Conservation (phyloP, 192 early-diverging fungal species). For the Umbelopsis ramanniana region DNA sequence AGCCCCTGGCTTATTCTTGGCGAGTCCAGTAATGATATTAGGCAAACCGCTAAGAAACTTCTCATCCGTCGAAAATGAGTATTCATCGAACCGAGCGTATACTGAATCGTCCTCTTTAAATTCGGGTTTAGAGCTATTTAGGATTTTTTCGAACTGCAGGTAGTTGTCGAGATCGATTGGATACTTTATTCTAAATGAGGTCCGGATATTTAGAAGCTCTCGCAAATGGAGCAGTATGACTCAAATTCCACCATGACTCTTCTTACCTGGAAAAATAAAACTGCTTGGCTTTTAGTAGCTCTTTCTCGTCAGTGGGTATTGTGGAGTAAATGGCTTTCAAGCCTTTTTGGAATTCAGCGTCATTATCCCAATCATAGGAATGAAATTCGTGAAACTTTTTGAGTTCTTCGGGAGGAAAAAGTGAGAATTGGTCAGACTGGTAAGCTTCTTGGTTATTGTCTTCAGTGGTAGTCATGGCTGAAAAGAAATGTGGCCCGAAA, state of each 20-base stretch:
- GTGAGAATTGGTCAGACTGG: neutral
- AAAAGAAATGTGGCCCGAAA: neutral
- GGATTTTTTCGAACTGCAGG: conserved; percentile 43
- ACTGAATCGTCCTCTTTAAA: conserved; percentile 32
- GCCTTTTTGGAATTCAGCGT: conserved; percentile 13
- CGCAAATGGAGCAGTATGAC: too few species aligned
- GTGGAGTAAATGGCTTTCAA: conserved; percentile 4
- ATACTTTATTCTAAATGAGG: conserved; percentile 34
- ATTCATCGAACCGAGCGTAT: conserved; percentile 50
- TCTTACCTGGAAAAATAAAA: conserved; percentile 38
- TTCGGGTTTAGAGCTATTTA: conserved; percentile 35
- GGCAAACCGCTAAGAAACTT: conserved; percentile 50
- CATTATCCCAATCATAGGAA: conserved; percentile 3
- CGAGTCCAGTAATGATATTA: conserved; percentile 37
- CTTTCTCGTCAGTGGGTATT: neutral
- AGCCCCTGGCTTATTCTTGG: conserved; percentile 21
- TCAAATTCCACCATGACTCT: too few species aligned
- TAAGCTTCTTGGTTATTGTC: neutral
- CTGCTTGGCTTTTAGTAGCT: conserved; percentile 36
- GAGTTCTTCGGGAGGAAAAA: neutral
- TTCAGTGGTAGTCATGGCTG: neutral
- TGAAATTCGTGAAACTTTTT: conserved; percentile 9
- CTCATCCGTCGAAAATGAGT: conserved; percentile 50
- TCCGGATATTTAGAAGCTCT: neutral
- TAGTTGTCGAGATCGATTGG: conserved; percentile 49